A percentile compares a stretch with the other conserved stretches of the same genome.
phyloP scores from a whole-genome alignment of 2,329 filamentous ascomycete species.

The Lachnellula hyalina region DNA sequence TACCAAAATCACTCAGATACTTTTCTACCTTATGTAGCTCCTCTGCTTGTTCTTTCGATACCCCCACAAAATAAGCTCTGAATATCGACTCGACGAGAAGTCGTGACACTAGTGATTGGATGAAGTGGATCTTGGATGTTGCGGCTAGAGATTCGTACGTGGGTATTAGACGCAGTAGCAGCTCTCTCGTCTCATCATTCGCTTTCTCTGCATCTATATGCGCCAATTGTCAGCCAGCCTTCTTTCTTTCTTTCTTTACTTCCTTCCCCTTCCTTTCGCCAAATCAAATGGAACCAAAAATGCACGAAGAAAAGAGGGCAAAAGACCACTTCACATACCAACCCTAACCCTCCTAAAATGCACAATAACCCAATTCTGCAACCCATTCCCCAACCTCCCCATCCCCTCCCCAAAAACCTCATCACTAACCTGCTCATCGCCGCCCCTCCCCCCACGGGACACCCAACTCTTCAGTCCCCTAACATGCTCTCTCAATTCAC shows the following conservation, averaged over 20 bases:
- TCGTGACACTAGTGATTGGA: conserved; percentile 57
- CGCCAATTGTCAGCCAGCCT: conserved; percentile 8
- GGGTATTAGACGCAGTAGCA: conserved; percentile 47
- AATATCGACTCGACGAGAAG: conserved; percentile 59
- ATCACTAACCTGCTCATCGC: conserved; percentile 54
- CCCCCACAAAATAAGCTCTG: conserved; percentile 56
- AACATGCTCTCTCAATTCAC: conserved; percentile 52
- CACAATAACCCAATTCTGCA: conserved; percentile 70
- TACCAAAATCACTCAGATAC: conserved; percentile 23
- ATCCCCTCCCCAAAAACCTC: conserved; percentile 60
- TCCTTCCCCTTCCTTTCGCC: no score
- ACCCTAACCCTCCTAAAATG: conserved; percentile 61
- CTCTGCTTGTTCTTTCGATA: conserved; percentile 48
- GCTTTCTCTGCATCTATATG: conserved; percentile 39
- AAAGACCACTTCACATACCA: no score
- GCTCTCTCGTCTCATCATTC: conserved; percentile 37
- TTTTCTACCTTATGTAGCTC: conserved; percentile 37
- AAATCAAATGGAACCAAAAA: no score
- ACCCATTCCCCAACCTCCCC: conserved; percentile 56
- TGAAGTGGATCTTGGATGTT: conserved; percentile 53
- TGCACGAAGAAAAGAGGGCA: no score
- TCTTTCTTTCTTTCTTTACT: no score
- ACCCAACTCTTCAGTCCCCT: conserved; percentile 67
- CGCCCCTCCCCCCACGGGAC: conserved; percentile 55
- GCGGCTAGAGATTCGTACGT: conserved; percentile 51